Percentiles rank a stretch among this genome's conserved stretches.
phyloP scores from a whole-genome alignment of 805 yeast genomes.

The Candida piceae region DNA sequence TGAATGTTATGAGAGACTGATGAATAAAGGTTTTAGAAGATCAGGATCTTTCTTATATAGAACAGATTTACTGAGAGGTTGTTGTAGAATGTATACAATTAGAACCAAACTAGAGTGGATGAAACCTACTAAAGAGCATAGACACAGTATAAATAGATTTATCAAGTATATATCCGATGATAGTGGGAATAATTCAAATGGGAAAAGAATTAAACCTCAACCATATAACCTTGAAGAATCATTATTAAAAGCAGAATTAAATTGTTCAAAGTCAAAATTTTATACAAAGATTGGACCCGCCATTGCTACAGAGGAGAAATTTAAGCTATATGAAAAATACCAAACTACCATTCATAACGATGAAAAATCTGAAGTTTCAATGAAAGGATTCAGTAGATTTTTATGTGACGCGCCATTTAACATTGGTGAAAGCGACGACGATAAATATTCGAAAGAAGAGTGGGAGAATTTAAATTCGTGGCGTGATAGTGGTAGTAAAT shows the following conservation, averaged over 20 bases:
- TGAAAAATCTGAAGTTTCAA: conserved; percentile 38
- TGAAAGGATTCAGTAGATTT: conserved; percentile 53
- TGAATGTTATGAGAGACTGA: conserved; percentile 53
- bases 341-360: conserved; percentile 72
- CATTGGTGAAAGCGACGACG: conserved; percentile 13
- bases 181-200: not conserved
- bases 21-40: conserved; percentile 74
- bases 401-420: conserved; percentile 65
- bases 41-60: conserved; percentile 58
- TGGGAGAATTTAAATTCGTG: conserved; percentile 41
- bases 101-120: conserved; percentile 48
- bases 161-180: conserved; percentile 32
- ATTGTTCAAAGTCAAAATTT: conserved; percentile 11
- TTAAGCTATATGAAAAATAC: conserved; percentile 56
- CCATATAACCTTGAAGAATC: conserved; percentile 13
- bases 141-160: conserved; percentile 61
- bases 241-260: conserved; percentile 13
- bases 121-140: conserved; percentile 57
- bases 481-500: conserved; percentile 22
- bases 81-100: conserved; percentile 79
- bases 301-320: conserved; percentile 52
- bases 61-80: conserved; percentile 64
- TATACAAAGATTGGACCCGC: conserved; percentile 50
- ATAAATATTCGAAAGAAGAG: conserved; percentile 22
- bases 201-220: conserved; percentile 3